These are phyloP conservation scores for Populus hybrid DNA, from an alignment of 441 rosid species.

Conservation along the genomic window DNA sequence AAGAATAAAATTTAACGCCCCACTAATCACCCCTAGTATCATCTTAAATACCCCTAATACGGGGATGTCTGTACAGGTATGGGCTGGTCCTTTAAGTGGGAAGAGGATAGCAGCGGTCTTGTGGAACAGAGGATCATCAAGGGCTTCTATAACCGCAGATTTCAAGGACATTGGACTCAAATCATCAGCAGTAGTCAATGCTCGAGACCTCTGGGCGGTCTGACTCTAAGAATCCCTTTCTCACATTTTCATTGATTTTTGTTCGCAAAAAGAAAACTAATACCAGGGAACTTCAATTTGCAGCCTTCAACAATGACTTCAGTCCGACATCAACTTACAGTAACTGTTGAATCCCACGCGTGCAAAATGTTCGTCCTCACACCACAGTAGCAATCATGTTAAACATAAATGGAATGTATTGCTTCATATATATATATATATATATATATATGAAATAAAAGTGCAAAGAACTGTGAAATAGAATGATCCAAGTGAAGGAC, in stretches of 20 bases:
- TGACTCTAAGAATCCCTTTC: neutral
- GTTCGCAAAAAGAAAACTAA: neutral
- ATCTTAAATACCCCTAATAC: too few relatives aligned
- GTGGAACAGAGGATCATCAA: neutral
- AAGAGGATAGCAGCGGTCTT: neutral
- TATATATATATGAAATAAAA: too few relatives aligned
- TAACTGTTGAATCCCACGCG: neutral
- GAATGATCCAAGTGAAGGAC: too few relatives aligned
- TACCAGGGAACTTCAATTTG: neutral
- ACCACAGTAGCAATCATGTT: neutral
- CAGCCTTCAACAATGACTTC: neutral
- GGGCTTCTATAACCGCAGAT: neutral
- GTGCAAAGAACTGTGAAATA: too few relatives aligned
- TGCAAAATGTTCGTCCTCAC: neutral
- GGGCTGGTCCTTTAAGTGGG: too few relatives aligned
- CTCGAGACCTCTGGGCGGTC: neutral
- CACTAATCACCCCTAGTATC: too few relatives aligned
- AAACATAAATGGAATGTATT: too few relatives aligned
- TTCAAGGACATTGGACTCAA: neutral
- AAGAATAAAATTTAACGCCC: too few relatives aligned
- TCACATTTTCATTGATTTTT: neutral
- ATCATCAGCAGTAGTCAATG: neutral
- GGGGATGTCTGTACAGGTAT: too few relatives aligned
- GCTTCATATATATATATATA: too few relatives aligned
- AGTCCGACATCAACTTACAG: neutral